These are phyloP conservation scores for Candida silvatica DNA, from an alignment of 805 yeast genomes.

Conservation along the genomic window DNA sequence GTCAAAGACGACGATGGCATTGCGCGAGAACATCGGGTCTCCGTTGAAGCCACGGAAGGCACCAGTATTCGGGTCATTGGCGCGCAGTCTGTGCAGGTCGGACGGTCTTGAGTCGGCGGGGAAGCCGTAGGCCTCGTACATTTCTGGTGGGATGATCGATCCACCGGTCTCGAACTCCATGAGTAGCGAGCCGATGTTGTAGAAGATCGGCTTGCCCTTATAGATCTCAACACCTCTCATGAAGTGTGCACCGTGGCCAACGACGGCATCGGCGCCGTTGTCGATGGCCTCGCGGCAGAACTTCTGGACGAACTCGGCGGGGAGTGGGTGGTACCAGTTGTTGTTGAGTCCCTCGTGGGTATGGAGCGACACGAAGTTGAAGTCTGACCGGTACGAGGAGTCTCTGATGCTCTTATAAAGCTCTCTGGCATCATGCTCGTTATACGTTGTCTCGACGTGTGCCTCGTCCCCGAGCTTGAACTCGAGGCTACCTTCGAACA, in stretches of 20 bases:
- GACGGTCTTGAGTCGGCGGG: slow-evolving; percentile 19
- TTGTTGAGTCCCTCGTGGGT: slow-evolving; percentile 23
- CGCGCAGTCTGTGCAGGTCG: slow-evolving; percentile 20
- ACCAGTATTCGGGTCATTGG: slow-evolving; percentile 16
- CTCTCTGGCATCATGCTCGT: slow-evolving; percentile 15
- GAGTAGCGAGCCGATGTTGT: slow-evolving; percentile 19
- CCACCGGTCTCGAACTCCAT: slow-evolving; percentile 23
- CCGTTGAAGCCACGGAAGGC: slow-evolving; percentile 20
- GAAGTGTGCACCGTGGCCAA: slow-evolving; percentile 24
- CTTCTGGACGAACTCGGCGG: slow-evolving; percentile 17
- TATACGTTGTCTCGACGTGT: slow-evolving; percentile 17
- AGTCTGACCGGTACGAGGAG: slow-evolving; percentile 18
- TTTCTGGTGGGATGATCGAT: slow-evolving; percentile 18
- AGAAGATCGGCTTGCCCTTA: slow-evolving; percentile 21
- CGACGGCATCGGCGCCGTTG: slow-evolving; percentile 19
- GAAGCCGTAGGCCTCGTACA: slow-evolving; percentile 17
- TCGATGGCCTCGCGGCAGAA: slow-evolving; percentile 19
- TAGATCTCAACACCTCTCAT: slow-evolving; percentile 22
- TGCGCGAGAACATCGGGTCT: slow-evolving; percentile 18
- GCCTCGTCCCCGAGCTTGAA: slow-evolving; percentile 19
- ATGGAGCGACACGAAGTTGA: slow-evolving; percentile 19
- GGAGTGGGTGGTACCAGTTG: slow-evolving; percentile 24
- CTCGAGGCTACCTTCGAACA: slow-evolving; percentile 21
- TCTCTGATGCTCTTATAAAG: slow-evolving; percentile 16
- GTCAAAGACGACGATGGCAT: slow-evolving; percentile 19